Percentiles rank a stretch among this genome's conserved stretches.
Conservation (phyloP, 352 stramenopile species). For the Phytopythium montanum region DNA sequence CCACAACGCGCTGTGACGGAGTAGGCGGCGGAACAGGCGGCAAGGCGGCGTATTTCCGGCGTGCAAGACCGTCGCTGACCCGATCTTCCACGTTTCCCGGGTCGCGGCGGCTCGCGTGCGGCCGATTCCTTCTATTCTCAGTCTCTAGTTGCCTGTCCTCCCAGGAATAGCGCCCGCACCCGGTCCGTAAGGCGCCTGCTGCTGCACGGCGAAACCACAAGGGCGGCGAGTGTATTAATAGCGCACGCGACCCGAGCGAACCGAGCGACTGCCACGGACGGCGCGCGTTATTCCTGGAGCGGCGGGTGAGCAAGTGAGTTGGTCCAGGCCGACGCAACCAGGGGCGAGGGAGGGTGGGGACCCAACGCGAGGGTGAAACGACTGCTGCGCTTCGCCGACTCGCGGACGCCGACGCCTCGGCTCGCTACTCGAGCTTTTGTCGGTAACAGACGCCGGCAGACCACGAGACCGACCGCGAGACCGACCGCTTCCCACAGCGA, state of each 20-base stretch:
- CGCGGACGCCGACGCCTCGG: neutral
- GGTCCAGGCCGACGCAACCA: too few species aligned
- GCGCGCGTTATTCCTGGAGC: neutral
- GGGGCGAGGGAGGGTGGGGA: too few species aligned
- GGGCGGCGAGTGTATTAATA: neutral
- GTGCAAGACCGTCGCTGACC: neutral
- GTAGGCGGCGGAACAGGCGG: too few species aligned
- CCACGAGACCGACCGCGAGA: neutral
- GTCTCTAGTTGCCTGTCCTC: neutral
- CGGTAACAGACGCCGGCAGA: neutral
- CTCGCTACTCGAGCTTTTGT: neutral
- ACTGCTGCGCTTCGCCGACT: neutral
- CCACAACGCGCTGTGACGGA: too few species aligned
- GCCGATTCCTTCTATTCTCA: constrained; percentile 5
- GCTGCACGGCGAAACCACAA: neutral
- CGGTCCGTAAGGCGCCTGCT: neutral
- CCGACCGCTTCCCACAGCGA: neutral
- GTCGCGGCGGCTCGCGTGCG: neutral
- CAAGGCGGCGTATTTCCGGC: neutral
- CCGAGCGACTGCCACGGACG: too few species aligned
- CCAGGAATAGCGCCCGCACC: neutral
- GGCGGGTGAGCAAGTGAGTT: neutral
- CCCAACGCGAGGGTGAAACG: neutral
- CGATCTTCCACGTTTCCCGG: constrained; percentile 3
- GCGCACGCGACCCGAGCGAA: too few species aligned